Base-by-base conservation (phyloP, 371 early-diverging fungal species). In the Mucor racemosus region DNA sequence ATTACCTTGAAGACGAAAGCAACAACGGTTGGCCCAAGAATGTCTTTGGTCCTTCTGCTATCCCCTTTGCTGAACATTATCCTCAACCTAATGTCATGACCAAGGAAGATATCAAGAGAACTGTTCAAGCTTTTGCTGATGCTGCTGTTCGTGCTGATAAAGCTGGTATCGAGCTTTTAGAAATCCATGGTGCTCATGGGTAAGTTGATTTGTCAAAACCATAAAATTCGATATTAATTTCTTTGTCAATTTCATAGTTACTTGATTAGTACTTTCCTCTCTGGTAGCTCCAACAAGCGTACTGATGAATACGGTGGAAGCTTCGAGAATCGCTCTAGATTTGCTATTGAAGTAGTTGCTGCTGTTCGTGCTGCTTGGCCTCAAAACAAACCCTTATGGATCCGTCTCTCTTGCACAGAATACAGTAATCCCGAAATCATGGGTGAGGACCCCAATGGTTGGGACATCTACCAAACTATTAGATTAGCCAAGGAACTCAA, bases 121-220 rank as follows among this genome's bases (percentile, higher is more conserved):
- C 86, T 10, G 76, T 86, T 15, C 67, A 82, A 54, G 85, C 84
- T 26, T 97, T 92, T 80, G 91, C 71, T 0, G 84, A 85, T 8
- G 91, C 94, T 39, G 93, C 94, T 21, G 65, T 74, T 55, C 85
- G 93, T 15, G 91, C 94, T 7, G 82, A 86, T 15, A 77, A 88
- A 65, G 94, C 92, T 5, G 96, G 94, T 0, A 90, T 95, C 72
- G 95, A 97, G 56, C 88, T 88, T 4, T 67, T 96, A 19, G 96
- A 97, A 77, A 79, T 97, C 54, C 97, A 97, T 67, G 87, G 83
- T 56, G 94, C 93, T 6, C 78, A 79, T 58, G 77, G 26, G 26
- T 26, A 26, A 3, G 26, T 26, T 26, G 26, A 26, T 26, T 26
- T 26, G 3, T 26, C 3, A 26, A 26, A 3, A 26, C 3, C 3